Percentiles rank a stretch among this genome's conserved stretches.
These are phyloP conservation scores for Cryptosporidium canis DNA, from an alignment of 169 alveolate genomes.

Conservation along the genomic window DNA sequence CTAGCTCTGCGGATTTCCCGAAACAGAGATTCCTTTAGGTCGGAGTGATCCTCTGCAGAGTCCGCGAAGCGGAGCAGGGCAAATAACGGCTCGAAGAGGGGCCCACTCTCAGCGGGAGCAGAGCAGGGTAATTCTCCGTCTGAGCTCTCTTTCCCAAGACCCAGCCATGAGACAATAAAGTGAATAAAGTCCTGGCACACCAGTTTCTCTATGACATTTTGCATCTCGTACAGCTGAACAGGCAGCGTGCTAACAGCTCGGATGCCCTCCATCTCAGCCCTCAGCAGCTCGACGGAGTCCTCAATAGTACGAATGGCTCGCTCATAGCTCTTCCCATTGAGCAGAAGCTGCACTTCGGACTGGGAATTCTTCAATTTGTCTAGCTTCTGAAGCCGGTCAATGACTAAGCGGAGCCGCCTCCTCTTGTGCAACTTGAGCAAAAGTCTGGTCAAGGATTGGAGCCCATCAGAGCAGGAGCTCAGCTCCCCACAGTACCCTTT, in stretches of 20 bases:
- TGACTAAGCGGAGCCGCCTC: background rate
- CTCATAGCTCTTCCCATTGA: conserved; percentile 24
- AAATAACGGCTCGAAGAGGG: background rate
- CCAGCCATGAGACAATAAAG: conserved; percentile 11
- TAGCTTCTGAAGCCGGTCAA: background rate
- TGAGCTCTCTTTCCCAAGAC: background rate
- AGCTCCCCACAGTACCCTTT: background rate
- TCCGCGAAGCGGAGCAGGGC: background rate
- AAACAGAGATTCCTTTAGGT: background rate
- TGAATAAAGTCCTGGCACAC: conserved; percentile 15
- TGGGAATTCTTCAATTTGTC: background rate
- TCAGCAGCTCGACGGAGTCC: background rate
- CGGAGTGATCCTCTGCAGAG: background rate
- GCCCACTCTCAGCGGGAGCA: background rate
- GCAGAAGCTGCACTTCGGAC: conserved; percentile 3
- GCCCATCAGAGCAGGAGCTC: background rate
- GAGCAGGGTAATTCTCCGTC: background rate
- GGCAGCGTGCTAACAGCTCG: conserved; percentile 16
- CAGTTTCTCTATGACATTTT: conserved; percentile 23
- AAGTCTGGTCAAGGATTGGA: background rate
- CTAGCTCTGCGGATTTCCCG: background rate
- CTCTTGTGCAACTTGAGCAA: background rate
- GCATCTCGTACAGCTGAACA: conserved; percentile 18
- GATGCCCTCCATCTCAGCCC: conserved; percentile 8
- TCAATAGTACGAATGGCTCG: background rate